Evolutionary conservation across 169 alveolate genomes (phyloP).

Genomic region (Plasmodium gonderi): DNA sequence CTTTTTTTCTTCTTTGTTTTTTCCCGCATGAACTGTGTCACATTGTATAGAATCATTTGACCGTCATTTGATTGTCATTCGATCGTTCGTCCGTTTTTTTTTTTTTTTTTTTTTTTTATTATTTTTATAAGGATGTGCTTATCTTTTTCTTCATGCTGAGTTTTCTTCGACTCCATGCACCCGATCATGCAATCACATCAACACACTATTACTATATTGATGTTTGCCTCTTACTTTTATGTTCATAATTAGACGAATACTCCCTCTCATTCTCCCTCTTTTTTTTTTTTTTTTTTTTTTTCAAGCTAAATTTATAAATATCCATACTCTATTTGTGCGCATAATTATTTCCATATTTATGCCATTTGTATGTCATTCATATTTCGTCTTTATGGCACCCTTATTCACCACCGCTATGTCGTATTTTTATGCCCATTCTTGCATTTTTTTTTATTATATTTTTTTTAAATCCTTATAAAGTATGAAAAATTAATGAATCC

Average conservation of each 20-base stretch:
- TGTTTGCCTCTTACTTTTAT: slow-evolving; percentile 37
- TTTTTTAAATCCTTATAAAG: slow-evolving; percentile 11
- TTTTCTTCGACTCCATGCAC: not conserved
- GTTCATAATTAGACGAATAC: slow-evolving; percentile 3
- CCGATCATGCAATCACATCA: not conserved
- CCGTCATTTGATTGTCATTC: not conserved
- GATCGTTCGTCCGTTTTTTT: not conserved
- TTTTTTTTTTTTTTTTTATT: slow-evolving; percentile 1
- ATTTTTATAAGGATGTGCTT: not conserved
- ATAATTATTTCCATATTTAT: not conserved
- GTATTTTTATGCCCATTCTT: not conserved
- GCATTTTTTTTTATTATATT: not conserved
- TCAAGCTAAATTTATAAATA: not conserved
- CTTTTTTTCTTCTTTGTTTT: not conserved
- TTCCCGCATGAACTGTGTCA: not conserved
- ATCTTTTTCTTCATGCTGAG: not conserved
- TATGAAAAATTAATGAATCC: slow-evolving; percentile 2
- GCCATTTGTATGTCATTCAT: not conserved
- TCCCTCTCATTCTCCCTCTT: not conserved
- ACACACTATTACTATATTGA: not conserved
- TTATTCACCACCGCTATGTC: no score
- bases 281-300: not conserved
- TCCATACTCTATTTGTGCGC: not conserved
- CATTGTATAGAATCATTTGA: not conserved
- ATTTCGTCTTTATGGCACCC: not conserved